These are phyloP conservation scores for Lactarius vividus DNA, from an alignment of 768 basidiomycete species.

Conservation along the genomic window DNA sequence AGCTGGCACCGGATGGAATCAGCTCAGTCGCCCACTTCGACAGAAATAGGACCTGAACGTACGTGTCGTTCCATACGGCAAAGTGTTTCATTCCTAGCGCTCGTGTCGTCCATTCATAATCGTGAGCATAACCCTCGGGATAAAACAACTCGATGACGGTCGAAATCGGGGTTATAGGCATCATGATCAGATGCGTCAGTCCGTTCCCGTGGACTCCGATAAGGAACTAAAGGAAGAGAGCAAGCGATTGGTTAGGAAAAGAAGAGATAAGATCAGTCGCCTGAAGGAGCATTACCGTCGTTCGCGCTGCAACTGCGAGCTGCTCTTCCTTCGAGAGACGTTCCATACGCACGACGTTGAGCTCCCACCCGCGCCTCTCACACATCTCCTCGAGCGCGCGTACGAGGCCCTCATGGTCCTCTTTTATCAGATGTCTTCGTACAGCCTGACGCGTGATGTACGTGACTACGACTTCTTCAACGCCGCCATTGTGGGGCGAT, in stretches of 20 bases:
- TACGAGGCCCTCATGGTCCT: slow-evolving; percentile 57
- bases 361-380: slow-evolving; percentile 50
- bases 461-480: slow-evolving; percentile 56
- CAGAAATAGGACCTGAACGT: slow-evolving; percentile 30
- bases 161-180: slow-evolving; percentile 71
- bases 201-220: slow-evolving; percentile 56
- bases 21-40: not conserved
- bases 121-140: slow-evolving; percentile 77
- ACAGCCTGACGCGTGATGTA: slow-evolving; percentile 71
- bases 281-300: slow-evolving; percentile 52
- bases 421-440: slow-evolving; percentile 49
- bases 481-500: slow-evolving; percentile 18
- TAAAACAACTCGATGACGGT: slow-evolving; percentile 86
- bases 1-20: slow-evolving; percentile 25
- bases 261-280: not conserved
- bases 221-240: slow-evolving; percentile 19
- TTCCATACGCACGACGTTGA: slow-evolving; percentile 62
- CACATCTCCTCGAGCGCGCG: slow-evolving; percentile 49
- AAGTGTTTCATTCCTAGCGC: slow-evolving; percentile 74
- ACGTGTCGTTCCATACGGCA: slow-evolving; percentile 81
- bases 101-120: slow-evolving; percentile 80
- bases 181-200: slow-evolving; percentile 80
- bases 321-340: slow-evolving; percentile 74
- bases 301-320: slow-evolving; percentile 57
- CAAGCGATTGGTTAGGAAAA: slow-evolving; percentile 1